Evolutionary conservation across 2,329 filamentous ascomycete species (phyloP).

Genomic region (Penicillium polonicum): DNA sequence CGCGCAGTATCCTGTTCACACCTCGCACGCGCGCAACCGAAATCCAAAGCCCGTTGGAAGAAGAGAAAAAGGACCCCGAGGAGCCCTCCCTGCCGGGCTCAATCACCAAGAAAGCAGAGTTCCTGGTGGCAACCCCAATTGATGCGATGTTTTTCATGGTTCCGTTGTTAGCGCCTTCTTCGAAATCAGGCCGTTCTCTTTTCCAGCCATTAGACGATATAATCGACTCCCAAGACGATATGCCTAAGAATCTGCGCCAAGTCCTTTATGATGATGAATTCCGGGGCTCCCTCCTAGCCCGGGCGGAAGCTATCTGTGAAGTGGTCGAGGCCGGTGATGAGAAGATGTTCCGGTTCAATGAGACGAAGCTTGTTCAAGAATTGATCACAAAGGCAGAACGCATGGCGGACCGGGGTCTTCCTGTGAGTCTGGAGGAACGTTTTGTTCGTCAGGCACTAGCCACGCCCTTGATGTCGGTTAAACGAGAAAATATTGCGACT

Average conservation of each 20-base stretch:
- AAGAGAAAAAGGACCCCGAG: constrained; percentile 16
- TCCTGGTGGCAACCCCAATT: constrained; percentile 80
- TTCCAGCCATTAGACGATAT: constrained; percentile 53
- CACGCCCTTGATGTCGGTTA: constrained; percentile 69
- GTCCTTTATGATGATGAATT: constrained; percentile 42
- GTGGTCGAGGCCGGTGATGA: constrained; percentile 80
- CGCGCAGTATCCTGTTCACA: constrained; percentile 57
- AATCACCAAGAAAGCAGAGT: constrained; percentile 65
- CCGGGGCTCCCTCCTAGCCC: constrained; percentile 56
- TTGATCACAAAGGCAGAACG: constrained; percentile 69
- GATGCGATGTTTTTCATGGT: constrained; percentile 84
- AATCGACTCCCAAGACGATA: constrained; percentile 46
- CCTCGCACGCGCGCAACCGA: constrained; percentile 22
- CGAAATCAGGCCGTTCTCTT: constrained; percentile 42
- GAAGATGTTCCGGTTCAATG: constrained; percentile 76
- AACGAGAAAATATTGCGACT: constrained; percentile 51
- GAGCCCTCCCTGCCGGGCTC: constrained; percentile 43
- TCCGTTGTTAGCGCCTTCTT: constrained; percentile 61
- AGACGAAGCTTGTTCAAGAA: constrained; percentile 65
- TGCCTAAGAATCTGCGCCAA: constrained; percentile 43
- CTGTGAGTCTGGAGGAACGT: constrained; percentile 77
- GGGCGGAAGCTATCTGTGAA: constrained; percentile 74
- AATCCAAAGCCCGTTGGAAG: constrained; percentile 2
- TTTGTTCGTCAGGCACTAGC: constrained; percentile 77
- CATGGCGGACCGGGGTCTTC: constrained; percentile 66